Evolutionary conservation across 2,329 filamentous ascomycete genomes (phyloP), one percentile per base, ranked within the genome.

Genomic region (Fusarium stilboides): DNA sequence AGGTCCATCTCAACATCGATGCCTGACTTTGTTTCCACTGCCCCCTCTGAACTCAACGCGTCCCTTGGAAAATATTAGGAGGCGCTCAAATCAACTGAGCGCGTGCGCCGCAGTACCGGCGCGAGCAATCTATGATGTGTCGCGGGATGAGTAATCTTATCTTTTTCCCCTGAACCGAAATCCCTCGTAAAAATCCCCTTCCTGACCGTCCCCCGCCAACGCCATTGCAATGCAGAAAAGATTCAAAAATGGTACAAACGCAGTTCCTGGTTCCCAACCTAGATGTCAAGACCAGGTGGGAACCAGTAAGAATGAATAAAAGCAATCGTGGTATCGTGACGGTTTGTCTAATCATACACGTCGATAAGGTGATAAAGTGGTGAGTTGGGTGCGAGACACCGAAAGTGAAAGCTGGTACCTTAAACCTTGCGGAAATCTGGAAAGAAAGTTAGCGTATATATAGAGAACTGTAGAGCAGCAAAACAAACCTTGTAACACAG

Each of bases 401-500:
- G 60, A 53, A 54, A 22, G 53, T 43, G 52, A 40, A 54, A 59
- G 37, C 28, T 54, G 36, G 50, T 64, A 69, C 52, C 34, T 71
- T 83, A 88, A 70, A 88, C 82, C 79, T 88, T 88, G 75, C 86
- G 85, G 82, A 88, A 88, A 79, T 88, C 86, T 87, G 24, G 1
- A 0, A 12, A 6, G 12, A 6, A 5, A 28, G 58, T 74, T 62
- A 74, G 62, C n/a, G 20, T 9, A 4, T 10, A 7, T 8, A n/a
- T 13, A n/a, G 1, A 2, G 6, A 34, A 7, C 7, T 9, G 70
- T 58, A 22, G 22, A 14, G 8, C 3, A 7, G 6, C 28, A 4
- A 69, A 8, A 82, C 86, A 74, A 84, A 94, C 92, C 92, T 86
- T 94, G 93, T 78, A 97, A 86, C 84, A 97, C 94, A 79, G 94